Conservation (phyloP, 352 stramenopile species). For the Phytophthora rubi region DNA sequence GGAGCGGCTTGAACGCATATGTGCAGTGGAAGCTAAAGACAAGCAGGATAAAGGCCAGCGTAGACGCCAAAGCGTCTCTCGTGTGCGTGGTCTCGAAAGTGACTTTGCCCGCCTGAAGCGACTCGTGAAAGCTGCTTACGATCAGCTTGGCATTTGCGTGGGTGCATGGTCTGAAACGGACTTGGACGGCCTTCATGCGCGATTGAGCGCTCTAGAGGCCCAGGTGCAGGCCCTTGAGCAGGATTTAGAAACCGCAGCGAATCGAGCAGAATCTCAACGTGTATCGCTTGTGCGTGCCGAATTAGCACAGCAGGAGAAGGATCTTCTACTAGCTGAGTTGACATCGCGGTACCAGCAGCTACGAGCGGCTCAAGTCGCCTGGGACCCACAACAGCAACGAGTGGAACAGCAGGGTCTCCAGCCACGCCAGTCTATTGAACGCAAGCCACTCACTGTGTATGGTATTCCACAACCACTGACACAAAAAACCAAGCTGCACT, state of each 20-base stretch:
- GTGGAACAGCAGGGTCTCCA: slow-evolving; percentile 3
- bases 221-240: slow-evolving; percentile 20
- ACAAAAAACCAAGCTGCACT: slow-evolving; percentile 39
- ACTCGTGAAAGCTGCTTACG: slow-evolving; percentile 48
- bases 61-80: slow-evolving; percentile 8
- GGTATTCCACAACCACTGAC: slow-evolving; percentile 53
- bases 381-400: slow-evolving; percentile 6
- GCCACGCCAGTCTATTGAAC: slow-evolving; percentile 9
- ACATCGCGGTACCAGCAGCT: slow-evolving; percentile 55
- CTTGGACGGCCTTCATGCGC: slow-evolving; percentile 43
- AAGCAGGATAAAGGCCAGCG: slow-evolving; percentile 22
- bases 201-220: slow-evolving; percentile 24
- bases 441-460: slow-evolving; percentile 58
- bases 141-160: slow-evolving; percentile 59
- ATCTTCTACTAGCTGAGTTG: slow-evolving; percentile 60
- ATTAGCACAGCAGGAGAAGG: slow-evolving; percentile 61
- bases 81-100: slow-evolving; percentile 7
- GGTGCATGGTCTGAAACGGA: slow-evolving; percentile 57
- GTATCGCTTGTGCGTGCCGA: slow-evolving; percentile 47
- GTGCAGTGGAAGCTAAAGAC: slow-evolving; percentile 24
- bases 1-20: slow-evolving; percentile 58
- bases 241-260: slow-evolving; percentile 19
- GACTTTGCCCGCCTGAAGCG: slow-evolving; percentile 36
- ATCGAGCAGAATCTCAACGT: slow-evolving; percentile 40
- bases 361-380: slow-evolving; percentile 24